A percentile compares a stretch with the other conserved stretches of the same genome.
Conservation (phyloP, 176 grass and related monocot genomes). For the Triticum timopheevii region DNA sequence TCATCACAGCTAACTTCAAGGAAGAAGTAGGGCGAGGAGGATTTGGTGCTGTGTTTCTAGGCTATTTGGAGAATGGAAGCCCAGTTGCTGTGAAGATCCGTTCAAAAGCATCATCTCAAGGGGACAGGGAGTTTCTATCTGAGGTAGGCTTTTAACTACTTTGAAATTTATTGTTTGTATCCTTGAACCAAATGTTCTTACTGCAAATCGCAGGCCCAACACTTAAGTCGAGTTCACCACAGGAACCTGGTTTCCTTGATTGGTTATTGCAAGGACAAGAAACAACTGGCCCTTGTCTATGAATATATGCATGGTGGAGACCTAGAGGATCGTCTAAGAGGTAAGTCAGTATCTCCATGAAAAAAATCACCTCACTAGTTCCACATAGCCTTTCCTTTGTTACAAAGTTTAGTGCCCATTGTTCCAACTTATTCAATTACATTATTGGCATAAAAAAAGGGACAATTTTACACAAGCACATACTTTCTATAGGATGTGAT, state of each 20-base stretch:
- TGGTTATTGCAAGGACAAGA: conserved; percentile 71
- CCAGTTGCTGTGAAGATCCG: conserved; percentile 73
- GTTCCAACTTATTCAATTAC: neutral
- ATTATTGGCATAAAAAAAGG: neutral
- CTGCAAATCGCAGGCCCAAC: conserved; percentile 45
- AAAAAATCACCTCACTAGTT: neutral
- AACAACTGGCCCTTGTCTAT: conserved; percentile 53
- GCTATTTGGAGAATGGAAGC: conserved; percentile 54
- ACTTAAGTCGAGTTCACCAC: conserved; percentile 70
- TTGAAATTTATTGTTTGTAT: neutral
- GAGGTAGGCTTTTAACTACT: conserved; percentile 47
- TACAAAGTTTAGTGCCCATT: neutral
- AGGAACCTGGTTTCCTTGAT: conserved; percentile 66
- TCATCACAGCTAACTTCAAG: conserved; percentile 60
- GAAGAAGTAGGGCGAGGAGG: conserved; percentile 68
- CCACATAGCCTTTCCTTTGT: neutral
- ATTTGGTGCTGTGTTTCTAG: conserved; percentile 68
- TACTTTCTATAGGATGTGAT: neutral
- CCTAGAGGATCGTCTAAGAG: conserved; percentile 36
- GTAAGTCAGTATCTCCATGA: neutral
- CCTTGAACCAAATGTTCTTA: neutral
- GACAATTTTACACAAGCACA: neutral
- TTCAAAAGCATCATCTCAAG: conserved; percentile 47
- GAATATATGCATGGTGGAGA: conserved; percentile 54
- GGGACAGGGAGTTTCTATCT: conserved; percentile 55